These are phyloP conservation scores for Penicillium vulpinum DNA, from an alignment of 2,329 filamentous ascomycete genomes.

Conservation along the genomic window DNA sequence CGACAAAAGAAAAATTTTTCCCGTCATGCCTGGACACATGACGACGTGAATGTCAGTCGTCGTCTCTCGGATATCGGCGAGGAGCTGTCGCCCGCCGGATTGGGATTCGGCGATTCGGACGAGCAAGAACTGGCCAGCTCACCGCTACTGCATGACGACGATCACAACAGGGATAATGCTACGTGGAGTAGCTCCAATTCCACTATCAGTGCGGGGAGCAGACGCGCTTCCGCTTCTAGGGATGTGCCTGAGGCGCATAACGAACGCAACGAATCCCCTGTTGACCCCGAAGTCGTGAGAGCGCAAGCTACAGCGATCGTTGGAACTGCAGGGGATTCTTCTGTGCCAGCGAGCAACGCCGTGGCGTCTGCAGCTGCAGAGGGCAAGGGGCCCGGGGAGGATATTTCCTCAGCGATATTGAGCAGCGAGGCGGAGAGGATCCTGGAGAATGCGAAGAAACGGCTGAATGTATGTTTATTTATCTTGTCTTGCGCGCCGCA, in stretches of 20 bases:
- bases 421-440: conserved; percentile 86
- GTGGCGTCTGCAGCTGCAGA: conserved; percentile 42
- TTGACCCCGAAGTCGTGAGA: conserved; percentile 7
- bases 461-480: conserved; percentile 72
- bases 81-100: conserved; percentile 35
- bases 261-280: conserved; percentile 6
- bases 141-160: conserved; percentile 46
- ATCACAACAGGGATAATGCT: conserved; percentile 49
- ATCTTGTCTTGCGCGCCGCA: neutral
- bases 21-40: conserved; percentile 37
- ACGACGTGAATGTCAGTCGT: conserved; percentile 41
- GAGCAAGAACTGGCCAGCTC: conserved; percentile 14
- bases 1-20: conserved; percentile 33
- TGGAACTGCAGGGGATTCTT: neutral
- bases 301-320: conserved; percentile 8
- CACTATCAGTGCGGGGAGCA: conserved; percentile 35
- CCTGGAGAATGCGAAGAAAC: conserved; percentile 85
- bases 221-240: conserved; percentile 19
- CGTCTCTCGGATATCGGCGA: conserved; percentile 50
- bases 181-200: conserved; percentile 40
- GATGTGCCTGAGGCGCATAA: conserved; percentile 11
- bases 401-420: conserved; percentile 70
- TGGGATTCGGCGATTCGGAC: conserved; percentile 18
- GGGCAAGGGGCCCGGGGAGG: conserved; percentile 54
- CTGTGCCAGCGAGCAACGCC: conserved; percentile 15